Conservation (phyloP, 768 basidiomycete genomes). For the Cystoderma amianthinum region DNA sequence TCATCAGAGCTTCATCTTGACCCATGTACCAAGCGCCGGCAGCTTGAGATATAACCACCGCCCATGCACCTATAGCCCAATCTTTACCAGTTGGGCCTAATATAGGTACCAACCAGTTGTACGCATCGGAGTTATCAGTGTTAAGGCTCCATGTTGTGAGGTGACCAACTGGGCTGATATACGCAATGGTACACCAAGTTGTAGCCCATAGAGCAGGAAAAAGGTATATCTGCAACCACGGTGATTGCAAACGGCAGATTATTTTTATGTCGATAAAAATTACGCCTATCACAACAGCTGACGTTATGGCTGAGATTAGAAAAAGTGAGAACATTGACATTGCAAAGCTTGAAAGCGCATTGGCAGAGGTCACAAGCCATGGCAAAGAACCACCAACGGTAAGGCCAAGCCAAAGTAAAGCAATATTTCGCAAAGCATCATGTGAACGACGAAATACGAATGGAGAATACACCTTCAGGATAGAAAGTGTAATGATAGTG, state of each 20-base stretch:
- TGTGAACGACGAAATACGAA: slow-evolving; percentile 22
- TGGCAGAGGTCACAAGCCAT: slow-evolving; percentile 33
- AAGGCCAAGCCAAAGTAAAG: slow-evolving; percentile 28
- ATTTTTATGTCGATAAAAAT: slow-evolving; percentile 32
- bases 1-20: slow-evolving; percentile 8
- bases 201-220: slow-evolving; percentile 71
- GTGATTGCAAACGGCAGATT: slow-evolving; percentile 18
- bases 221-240: slow-evolving; percentile 41
- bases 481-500: slow-evolving; percentile 18
- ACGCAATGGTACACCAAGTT: slow-evolving; percentile 47
- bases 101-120: slow-evolving; percentile 56
- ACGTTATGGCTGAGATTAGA: slow-evolving; percentile 33
- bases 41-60: slow-evolving; percentile 51
- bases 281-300: slow-evolving; percentile 30
- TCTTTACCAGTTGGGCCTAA: slow-evolving; percentile 58
- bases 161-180: slow-evolving; percentile 60
- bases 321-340: slow-evolving; percentile 42
- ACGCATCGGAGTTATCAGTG: slow-evolving; percentile 41
- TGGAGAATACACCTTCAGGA: slow-evolving; percentile 28
- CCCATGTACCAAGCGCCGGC: slow-evolving; percentile 55
- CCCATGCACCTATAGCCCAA: slow-evolving; percentile 75
- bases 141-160: slow-evolving; percentile 65
- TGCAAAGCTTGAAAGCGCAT: slow-evolving; percentile 48
- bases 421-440: slow-evolving; percentile 11
- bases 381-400: slow-evolving; percentile 33